Percentiles rank a stretch among this genome's conserved stretches.
Conservation (phyloP, 257 asterid genomes). For the Solanum chmielewskii region DNA sequence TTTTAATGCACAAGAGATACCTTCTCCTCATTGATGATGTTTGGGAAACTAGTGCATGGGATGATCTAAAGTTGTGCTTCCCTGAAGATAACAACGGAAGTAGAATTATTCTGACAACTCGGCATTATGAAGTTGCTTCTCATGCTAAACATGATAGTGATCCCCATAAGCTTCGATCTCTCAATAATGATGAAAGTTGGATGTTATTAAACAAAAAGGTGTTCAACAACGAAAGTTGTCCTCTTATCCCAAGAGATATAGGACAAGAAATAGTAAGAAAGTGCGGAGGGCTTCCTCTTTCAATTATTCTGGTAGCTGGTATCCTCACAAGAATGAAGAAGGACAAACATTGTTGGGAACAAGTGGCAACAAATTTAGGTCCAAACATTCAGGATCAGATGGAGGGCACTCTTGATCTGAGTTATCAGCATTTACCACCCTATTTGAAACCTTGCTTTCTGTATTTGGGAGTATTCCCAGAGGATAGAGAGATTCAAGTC, state of each 20-base stretch:
- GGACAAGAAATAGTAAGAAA: slow-evolving; percentile 10
- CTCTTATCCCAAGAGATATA: not conserved
- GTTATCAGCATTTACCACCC: slow-evolving; percentile 11
- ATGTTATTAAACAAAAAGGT: not conserved
- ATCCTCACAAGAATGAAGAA: slow-evolving; percentile 4
- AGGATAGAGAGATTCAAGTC: not conserved
- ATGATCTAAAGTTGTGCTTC: not conserved
- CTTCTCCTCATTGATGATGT: slow-evolving; percentile 34
- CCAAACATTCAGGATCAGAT: not conserved
- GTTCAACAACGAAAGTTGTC: slow-evolving; percentile 5
- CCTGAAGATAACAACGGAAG: slow-evolving; percentile 10
- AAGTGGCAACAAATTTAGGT: slow-evolving; percentile 5
- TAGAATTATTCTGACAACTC: slow-evolving; percentile 10
- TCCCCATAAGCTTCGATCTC: not conserved
- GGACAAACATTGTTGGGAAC: slow-evolving; percentile 8
- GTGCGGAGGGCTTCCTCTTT: slow-evolving; percentile 28
- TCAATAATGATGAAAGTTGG: not conserved
- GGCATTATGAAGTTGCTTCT: not conserved
- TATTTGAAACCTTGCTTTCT: slow-evolving; percentile 9
- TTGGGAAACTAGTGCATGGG: slow-evolving; percentile 20
- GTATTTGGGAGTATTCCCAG: slow-evolving; percentile 7
- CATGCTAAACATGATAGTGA: not conserved
- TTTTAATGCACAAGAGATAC: slow-evolving; percentile 13
- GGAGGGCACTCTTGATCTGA: not conserved
- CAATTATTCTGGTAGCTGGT: slow-evolving; percentile 28